Evolutionary conservation across 768 basidiomycete genomes (phyloP).

Genomic region (Lactifluus echinatus): DNA sequence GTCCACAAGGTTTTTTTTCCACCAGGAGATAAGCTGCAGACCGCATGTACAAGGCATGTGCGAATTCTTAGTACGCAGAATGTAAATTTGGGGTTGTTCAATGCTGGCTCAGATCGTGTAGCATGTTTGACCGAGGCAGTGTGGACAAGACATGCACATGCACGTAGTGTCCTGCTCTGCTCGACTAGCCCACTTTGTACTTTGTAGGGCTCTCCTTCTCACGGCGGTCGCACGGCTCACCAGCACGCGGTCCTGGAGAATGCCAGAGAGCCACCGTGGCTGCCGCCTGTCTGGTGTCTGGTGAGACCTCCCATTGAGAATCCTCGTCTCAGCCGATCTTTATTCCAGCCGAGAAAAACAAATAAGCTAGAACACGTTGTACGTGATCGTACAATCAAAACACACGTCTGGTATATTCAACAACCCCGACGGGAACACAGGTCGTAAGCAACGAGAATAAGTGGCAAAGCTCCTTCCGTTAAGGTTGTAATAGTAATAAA

Average conservation of each 20-base stretch:
- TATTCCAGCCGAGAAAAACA: slow-evolving; percentile 11
- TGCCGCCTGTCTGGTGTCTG: slow-evolving; percentile 9
- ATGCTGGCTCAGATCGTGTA: background rate
- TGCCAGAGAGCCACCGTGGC: slow-evolving; percentile 1
- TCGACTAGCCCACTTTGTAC: background rate
- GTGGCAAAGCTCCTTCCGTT: background rate
- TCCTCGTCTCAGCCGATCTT: background rate
- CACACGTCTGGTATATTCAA: slow-evolving; percentile 3
- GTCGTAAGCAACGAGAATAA: background rate
- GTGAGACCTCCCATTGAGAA: background rate
- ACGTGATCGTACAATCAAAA: slow-evolving; percentile 5
- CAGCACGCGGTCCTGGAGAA: background rate
- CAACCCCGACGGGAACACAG: background rate
- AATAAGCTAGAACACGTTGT: slow-evolving; percentile 8
- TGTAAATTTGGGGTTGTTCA: slow-evolving; percentile 5
- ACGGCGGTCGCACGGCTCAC: slow-evolving; percentile 3
- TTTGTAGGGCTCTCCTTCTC: slow-evolving; percentile 3
- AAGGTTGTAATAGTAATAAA: slow-evolving; percentile 5
- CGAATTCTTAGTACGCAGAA: background rate
- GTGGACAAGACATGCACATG: background rate
- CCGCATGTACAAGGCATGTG: slow-evolving; percentile 12
- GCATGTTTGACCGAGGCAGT: slow-evolving; percentile 1
- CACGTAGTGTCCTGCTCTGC: background rate
- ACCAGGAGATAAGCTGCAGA: background rate
- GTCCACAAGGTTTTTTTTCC: background rate